Conservation (phyloP, 345 rosid genomes). For the Gossypium stocksii region DNA sequence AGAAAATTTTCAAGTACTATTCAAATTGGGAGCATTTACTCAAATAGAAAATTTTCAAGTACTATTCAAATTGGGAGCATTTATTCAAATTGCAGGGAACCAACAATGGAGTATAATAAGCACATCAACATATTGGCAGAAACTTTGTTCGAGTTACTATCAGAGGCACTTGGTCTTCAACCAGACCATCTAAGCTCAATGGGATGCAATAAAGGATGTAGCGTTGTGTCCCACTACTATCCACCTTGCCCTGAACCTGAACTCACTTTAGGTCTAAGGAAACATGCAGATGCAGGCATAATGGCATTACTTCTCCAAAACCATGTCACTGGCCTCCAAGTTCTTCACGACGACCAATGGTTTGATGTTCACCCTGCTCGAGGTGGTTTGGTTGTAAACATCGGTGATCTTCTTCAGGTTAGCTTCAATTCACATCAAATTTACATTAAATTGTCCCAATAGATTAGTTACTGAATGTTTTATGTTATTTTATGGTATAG, state of each 20-base stretch:
- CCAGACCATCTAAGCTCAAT: conserved; percentile 16
- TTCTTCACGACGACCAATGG: conserved; percentile 12
- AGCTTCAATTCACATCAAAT: not conserved
- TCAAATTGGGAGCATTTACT: not conserved
- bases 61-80: not conserved
- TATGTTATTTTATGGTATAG: conserved; percentile 6
- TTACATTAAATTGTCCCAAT: not conserved
- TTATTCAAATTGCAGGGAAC: not conserved
- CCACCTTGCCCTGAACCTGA: conserved; percentile 38
- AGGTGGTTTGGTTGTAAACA: not conserved
- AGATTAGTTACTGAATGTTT: not conserved
- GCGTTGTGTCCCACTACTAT: conserved; percentile 22
- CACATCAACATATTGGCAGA: not conserved
- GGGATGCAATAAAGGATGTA: conserved; percentile 20
- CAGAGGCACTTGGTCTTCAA: not conserved
- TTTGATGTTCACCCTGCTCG: conserved; percentile 9
- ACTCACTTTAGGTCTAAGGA: conserved; percentile 18
- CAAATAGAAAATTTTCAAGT: too few relatives aligned
- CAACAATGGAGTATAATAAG: not conserved
- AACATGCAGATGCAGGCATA: conserved; percentile 22
- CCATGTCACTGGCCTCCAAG: not conserved
- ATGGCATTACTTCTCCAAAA: conserved; percentile 1
- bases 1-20: not conserved
- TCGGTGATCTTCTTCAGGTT: conserved; percentile 23
- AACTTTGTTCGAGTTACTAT: not conserved